phyloP scores from a whole-genome alignment of 768 basidiomycete species.

The Hypholoma fasciculare region DNA sequence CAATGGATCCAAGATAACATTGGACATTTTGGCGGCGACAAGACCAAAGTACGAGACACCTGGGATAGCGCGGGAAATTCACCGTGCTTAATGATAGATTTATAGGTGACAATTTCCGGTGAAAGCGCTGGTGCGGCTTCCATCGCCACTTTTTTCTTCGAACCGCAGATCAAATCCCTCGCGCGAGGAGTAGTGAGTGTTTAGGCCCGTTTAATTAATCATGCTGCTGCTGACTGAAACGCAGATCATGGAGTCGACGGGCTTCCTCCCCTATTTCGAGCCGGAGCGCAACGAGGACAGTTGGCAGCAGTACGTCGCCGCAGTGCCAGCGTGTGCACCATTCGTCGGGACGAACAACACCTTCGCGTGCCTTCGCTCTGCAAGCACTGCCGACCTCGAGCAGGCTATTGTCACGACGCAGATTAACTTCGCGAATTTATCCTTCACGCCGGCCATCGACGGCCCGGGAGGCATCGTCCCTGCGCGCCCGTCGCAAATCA shows the following conservation, averaged over 20 bases:
- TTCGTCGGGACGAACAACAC: slow-evolving; percentile 22
- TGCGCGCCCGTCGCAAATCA: slow-evolving; percentile 33
- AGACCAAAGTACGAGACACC: slow-evolving; percentile 15
- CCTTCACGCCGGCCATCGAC: slow-evolving; percentile 34
- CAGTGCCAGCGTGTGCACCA: slow-evolving; percentile 27
- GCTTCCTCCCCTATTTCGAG: slow-evolving; percentile 27
- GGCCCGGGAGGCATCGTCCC: slow-evolving; percentile 35
- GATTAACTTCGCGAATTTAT: background rate
- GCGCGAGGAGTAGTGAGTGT: slow-evolving; percentile 29
- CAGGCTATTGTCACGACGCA: slow-evolving; percentile 2
- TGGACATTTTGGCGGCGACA: slow-evolving; percentile 54
- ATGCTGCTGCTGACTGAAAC: background rate
- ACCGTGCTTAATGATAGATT: background rate
- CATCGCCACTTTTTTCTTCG: slow-evolving; percentile 33
- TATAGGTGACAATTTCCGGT: slow-evolving; percentile 49
- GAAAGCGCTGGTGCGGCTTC: slow-evolving; percentile 50
- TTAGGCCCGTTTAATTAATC: background rate
- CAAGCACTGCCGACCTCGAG: slow-evolving; percentile 2
- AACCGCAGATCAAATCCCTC: slow-evolving; percentile 24
- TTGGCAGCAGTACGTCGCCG: slow-evolving; percentile 35
- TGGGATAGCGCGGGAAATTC: too few relatives aligned
- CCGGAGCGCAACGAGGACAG: slow-evolving; percentile 25
- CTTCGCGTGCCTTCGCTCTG: slow-evolving; percentile 28
- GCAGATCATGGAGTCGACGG: slow-evolving; percentile 37
- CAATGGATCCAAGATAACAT: slow-evolving; percentile 61